phyloP scores from a whole-genome alignment of 1,284 basidiomycete species.

The Phylloboletellus chloephorus region DNA sequence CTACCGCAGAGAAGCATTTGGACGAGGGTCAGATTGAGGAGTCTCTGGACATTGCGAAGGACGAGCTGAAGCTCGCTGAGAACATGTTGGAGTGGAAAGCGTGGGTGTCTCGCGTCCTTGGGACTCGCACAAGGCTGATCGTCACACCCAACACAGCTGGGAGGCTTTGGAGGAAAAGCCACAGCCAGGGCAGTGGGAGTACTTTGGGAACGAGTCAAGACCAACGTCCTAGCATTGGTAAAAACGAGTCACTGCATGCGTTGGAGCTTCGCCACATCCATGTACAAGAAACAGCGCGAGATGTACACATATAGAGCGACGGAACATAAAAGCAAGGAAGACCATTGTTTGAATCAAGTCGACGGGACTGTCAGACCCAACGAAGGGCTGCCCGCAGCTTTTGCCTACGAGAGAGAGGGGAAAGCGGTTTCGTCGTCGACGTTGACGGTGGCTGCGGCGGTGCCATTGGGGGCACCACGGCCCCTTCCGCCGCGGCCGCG shows the following conservation, averaged over 20 bases:
- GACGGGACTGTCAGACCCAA: slow-evolving; percentile 8
- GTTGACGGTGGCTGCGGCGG: slow-evolving; percentile 42
- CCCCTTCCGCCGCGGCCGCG: slow-evolving; percentile 40
- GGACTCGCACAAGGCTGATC: slow-evolving; percentile 6
- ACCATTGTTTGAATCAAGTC: slow-evolving; percentile 13
- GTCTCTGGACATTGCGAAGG: slow-evolving; percentile 76
- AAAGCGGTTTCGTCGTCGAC: slow-evolving; percentile 79
- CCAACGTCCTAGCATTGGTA: slow-evolving; percentile 17
- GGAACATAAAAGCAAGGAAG: slow-evolving; percentile 9
- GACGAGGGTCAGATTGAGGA: slow-evolving; percentile 82
- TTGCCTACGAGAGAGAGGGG: slow-evolving; percentile 67
- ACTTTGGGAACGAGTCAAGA: slow-evolving; percentile 50
- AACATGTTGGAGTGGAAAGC: slow-evolving; percentile 96
- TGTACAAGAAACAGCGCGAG: slow-evolving; percentile 15
- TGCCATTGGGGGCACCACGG: slow-evolving; percentile 30
- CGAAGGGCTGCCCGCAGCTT: slow-evolving; percentile 6
- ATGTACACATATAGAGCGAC: slow-evolving; percentile 13
- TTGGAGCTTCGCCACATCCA: slow-evolving; percentile 3
- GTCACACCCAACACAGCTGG: slow-evolving; percentile 67
- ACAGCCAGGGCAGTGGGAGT: slow-evolving; percentile 82
- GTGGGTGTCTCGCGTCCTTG: slow-evolving; percentile 51
- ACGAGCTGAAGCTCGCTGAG: slow-evolving; percentile 73
- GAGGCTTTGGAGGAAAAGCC: slow-evolving; percentile 81
- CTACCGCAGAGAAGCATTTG: slow-evolving; percentile 65
- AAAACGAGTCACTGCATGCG: neutral